Evolutionary conservation across 306 rosid genomes (phyloP).

Genomic region (Leucaena leucocephala): DNA sequence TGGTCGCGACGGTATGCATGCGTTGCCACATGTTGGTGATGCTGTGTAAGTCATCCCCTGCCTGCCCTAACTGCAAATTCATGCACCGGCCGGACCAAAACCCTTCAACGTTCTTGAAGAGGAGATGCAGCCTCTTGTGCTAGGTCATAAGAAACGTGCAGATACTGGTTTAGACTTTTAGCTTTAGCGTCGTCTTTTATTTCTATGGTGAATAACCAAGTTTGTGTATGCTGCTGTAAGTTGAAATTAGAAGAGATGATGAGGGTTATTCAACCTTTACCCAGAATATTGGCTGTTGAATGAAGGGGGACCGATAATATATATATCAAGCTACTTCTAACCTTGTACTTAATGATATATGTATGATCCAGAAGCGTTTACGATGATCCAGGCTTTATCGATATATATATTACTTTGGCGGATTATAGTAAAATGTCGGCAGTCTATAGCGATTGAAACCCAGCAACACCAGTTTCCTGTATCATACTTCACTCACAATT

Average conservation of each 20-base stretch:
- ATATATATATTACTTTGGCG: too few relatives aligned
- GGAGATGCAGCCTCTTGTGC: constrained; percentile 54
- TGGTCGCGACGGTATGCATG: constrained; percentile 88
- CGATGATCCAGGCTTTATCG: constrained; percentile 26
- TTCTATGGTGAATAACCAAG: constrained; percentile 8
- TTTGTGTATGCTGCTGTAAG: constrained; percentile 21
- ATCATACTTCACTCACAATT: neutral
- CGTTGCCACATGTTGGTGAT: constrained; percentile 87
- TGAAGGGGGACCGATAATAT: neutral
- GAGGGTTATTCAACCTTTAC: constrained; percentile 18
- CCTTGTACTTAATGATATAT: constrained; percentile 27
- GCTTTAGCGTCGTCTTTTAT: constrained; percentile 6
- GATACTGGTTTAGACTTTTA: neutral
- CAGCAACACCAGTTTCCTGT: neutral
- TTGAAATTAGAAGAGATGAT: constrained; percentile 27
- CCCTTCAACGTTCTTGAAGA: constrained; percentile 63
- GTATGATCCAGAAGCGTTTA: constrained; percentile 27
- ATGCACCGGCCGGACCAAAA: constrained; percentile 69
- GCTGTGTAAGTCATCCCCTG: constrained; percentile 84
- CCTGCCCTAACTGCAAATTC: constrained; percentile 96
- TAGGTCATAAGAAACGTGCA: constrained; percentile 3
- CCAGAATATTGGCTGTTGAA: constrained; percentile 27
- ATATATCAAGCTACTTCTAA: constrained; percentile 35
- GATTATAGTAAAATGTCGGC: constrained; percentile 18
- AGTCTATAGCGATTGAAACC: neutral